These are phyloP conservation scores for Termitomyces sp. DNA, from an alignment of 768 basidiomycete species.

Conservation along the genomic window DNA sequence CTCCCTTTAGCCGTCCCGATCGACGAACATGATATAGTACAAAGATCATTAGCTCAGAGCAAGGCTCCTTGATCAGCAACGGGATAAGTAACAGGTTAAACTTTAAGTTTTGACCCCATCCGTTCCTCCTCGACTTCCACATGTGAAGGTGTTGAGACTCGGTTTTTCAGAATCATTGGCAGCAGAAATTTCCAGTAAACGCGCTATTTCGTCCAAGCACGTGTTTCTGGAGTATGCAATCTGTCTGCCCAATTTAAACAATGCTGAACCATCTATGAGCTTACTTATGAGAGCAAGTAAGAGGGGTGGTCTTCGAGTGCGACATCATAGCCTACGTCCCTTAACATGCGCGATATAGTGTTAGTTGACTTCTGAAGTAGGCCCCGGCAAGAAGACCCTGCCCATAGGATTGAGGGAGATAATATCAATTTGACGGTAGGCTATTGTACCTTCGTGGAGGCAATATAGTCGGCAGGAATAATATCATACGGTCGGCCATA, in stretches of 20 bases:
- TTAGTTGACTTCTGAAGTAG: constrained; percentile 11
- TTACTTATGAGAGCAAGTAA: constrained; percentile 69
- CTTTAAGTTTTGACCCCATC: constrained; percentile 93
- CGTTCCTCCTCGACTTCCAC: constrained; percentile 96
- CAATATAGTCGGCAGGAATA: constrained; percentile 78
- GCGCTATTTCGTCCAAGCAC: constrained; percentile 66
- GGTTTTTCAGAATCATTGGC: constrained; percentile 3
- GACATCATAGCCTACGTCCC: background rate
- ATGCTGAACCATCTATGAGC: constrained; percentile 81
- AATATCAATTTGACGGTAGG: constrained; percentile 68
- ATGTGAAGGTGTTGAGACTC: constrained; percentile 19
- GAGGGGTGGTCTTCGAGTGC: constrained; percentile 37
- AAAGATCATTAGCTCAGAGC: constrained; percentile 36
- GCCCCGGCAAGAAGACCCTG: constrained; percentile 64
- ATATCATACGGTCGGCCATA: constrained; percentile 96
- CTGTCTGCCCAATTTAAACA: constrained; percentile 68
- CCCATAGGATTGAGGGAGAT: constrained; percentile 95
- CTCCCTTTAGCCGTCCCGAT: background rate
- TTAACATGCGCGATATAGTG: constrained; percentile 4
- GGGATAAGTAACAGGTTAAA: constrained; percentile 92
- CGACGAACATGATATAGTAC: background rate
- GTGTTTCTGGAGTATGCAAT: constrained; percentile 89
- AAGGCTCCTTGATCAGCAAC: constrained; percentile 61
- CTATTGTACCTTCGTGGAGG: constrained; percentile 62
- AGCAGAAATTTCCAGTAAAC: constrained; percentile 13